Conservation (phyloP, 2,329 filamentous ascomycete species). For the Ophiocordyceps polyrhachis-furcata region DNA sequence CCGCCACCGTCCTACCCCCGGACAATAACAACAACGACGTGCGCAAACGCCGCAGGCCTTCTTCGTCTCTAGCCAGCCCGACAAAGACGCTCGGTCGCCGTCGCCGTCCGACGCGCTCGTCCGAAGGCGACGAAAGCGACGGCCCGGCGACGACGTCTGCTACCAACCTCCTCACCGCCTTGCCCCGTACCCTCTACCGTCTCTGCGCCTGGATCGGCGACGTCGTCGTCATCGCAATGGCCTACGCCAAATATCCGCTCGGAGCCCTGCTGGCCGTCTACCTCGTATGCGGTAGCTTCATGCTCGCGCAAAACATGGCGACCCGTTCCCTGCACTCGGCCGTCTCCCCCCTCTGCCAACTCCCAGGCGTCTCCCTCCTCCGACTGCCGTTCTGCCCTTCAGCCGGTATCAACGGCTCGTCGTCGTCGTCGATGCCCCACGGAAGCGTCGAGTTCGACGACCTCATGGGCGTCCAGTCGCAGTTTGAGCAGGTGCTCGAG, state of each 20-base stretch:
- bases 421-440: conserved; percentile 1
- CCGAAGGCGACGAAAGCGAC: conserved; percentile 3
- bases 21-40: background rate
- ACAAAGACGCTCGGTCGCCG: background rate
- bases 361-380: conserved; percentile 45
- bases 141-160: conserved; percentile 1
- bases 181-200: conserved; percentile 20
- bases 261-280: conserved; percentile 43
- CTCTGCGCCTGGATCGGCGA: conserved; percentile 31
- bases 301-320: conserved; percentile 42
- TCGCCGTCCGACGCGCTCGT: background rate
- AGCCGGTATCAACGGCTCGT: conserved; percentile 5
- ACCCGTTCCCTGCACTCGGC: conserved; percentile 41
- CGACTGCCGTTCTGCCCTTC: conserved; percentile 44
- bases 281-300: conserved; percentile 36
- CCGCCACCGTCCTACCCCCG: conserved; percentile 14
- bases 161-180: conserved; percentile 14
- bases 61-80: background rate
- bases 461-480: conserved; percentile 54
- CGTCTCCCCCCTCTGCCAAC: conserved; percentile 48
- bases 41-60: background rate
- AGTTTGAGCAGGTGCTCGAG: conserved; percentile 59
- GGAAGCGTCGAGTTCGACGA: conserved; percentile 47
- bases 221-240: conserved; percentile 38
- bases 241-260: conserved; percentile 44